A percentile compares a stretch with the other conserved stretches of the same genome.
Evolutionary conservation across 1,139 yeast species (phyloP).

Genomic region (Geotrichum restrictum): DNA sequence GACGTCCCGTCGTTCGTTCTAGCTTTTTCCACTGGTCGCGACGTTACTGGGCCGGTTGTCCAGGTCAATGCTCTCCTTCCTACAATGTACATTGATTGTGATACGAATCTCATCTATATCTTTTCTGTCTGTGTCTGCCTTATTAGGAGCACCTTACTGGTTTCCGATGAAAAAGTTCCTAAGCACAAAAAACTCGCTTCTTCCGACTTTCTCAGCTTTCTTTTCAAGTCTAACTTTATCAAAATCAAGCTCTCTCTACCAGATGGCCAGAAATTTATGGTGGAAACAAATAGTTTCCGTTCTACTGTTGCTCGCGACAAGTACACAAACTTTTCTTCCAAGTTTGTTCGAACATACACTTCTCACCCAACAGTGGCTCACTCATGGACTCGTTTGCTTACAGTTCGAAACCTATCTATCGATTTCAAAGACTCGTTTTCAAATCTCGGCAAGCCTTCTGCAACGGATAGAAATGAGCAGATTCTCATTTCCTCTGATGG

Average conservation of each 20-base stretch:
- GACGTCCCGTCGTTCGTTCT: conserved; percentile 32
- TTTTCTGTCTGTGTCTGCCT: conserved; percentile 27
- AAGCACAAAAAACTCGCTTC: background rate
- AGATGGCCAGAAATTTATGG: conserved; percentile 48
- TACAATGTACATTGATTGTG: conserved; percentile 30
- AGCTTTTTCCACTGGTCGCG: conserved; percentile 26
- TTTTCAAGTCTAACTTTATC: conserved; percentile 41
- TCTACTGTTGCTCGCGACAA: conserved; percentile 36
- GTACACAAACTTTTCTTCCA: conserved; percentile 38
- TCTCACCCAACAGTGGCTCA: conserved; percentile 51
- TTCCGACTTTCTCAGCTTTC: conserved; percentile 37
- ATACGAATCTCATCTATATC: conserved; percentile 34
- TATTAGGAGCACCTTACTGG: conserved; percentile 24
- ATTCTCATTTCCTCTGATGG: conserved; percentile 35
- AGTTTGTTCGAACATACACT: conserved; percentile 49
- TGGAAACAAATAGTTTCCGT: conserved; percentile 47
- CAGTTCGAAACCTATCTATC: conserved; percentile 32
- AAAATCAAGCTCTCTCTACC: conserved; percentile 51
- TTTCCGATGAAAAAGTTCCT: conserved; percentile 1
- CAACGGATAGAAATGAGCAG: conserved; percentile 22
- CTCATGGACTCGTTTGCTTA: conserved; percentile 43
- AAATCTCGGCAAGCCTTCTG: conserved; percentile 17
- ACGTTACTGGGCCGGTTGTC: conserved; percentile 20
- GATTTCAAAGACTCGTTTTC: conserved; percentile 23
- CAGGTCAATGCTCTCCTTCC: conserved; percentile 30